phyloP scores from a whole-genome alignment of 2,329 filamentous ascomycete genomes.

The Microcyclosporella mali region DNA sequence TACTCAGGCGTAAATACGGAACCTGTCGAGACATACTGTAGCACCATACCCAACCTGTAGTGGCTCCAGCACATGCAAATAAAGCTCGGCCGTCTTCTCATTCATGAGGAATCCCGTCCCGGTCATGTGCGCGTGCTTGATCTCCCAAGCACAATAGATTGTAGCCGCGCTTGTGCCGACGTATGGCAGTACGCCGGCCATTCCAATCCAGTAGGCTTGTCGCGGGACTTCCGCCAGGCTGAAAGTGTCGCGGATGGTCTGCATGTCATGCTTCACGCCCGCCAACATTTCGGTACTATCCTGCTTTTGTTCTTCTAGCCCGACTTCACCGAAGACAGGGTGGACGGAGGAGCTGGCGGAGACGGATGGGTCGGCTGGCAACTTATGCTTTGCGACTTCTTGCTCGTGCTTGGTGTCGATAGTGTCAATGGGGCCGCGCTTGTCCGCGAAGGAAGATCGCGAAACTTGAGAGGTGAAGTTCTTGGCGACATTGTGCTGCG shows the following conservation, averaged over 20 bases:
- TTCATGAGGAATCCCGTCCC: constrained; percentile 61
- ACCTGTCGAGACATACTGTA: constrained; percentile 50
- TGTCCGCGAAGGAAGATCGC: constrained; percentile 13
- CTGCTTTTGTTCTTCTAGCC: constrained; percentile 27
- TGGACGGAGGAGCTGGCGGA: constrained; percentile 50
- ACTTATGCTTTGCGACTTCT: constrained; percentile 47
- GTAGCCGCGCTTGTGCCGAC: constrained; percentile 77
- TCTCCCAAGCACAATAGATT: constrained; percentile 73
- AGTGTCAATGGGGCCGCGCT: constrained; percentile 33
- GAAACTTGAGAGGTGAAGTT: constrained; percentile 28
- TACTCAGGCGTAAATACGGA: not conserved
- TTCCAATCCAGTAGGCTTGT: constrained; percentile 45
- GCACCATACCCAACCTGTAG: constrained; percentile 88
- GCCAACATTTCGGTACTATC: constrained; percentile 42
- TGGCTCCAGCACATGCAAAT: constrained; percentile 72
- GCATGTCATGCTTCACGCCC: constrained; percentile 36
- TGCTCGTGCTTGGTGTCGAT: constrained; percentile 55
- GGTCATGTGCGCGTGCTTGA: constrained; percentile 59
- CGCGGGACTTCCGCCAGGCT: constrained; percentile 40
- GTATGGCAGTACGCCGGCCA: constrained; percentile 56
- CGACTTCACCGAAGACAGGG: constrained; percentile 37
- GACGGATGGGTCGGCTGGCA: constrained; percentile 59
- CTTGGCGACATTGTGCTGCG: constrained; percentile 31
- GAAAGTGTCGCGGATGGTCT: constrained; percentile 46
- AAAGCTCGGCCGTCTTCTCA: constrained; percentile 63